A percentile compares a stretch with the other conserved stretches of the same genome.
Evolutionary conservation across 2,329 filamentous ascomycete genomes (phyloP).

Genomic region (Aspergillus proliferans): DNA sequence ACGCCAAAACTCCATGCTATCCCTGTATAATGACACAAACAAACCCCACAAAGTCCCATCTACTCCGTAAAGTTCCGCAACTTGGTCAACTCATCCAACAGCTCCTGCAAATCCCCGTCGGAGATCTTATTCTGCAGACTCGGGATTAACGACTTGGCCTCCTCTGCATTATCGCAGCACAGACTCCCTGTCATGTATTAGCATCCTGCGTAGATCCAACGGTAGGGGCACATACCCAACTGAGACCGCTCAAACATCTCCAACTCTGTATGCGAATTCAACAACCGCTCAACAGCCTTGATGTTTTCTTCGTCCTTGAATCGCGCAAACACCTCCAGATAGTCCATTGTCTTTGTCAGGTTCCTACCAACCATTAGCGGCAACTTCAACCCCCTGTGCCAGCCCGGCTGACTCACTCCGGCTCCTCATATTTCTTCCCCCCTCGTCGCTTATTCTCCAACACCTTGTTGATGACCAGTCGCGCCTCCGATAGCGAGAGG

Average conservation of each 20-base stretch:
- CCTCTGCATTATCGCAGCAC: constrained; percentile 86
- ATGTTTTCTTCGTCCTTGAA: constrained; percentile 95
- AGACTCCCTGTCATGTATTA: constrained; percentile 60
- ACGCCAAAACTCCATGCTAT: constrained; percentile 25
- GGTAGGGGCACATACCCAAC: constrained; percentile 56
- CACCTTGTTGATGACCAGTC: constrained; percentile 85
- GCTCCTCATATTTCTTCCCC: constrained; percentile 76
- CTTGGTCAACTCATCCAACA: constrained; percentile 88
- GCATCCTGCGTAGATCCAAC: background rate
- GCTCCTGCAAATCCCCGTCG: constrained; percentile 78
- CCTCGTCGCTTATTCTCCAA: constrained; percentile 72
- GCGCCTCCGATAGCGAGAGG: constrained; percentile 84
- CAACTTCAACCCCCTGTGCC: background rate
- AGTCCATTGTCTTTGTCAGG: constrained; percentile 80
- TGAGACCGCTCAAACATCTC: constrained; percentile 91
- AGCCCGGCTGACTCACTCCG: constrained; percentile 55
- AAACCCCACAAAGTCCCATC: background rate
- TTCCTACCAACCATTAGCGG: constrained; percentile 40
- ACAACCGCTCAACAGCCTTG: constrained; percentile 82
- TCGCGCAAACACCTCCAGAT: constrained; percentile 88
- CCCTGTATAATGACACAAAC: constrained; percentile 3
- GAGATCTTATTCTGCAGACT: constrained; percentile 81
- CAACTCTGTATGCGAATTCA: constrained; percentile 68
- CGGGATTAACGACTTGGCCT: constrained; percentile 93
- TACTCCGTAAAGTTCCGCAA: constrained; percentile 50